phyloP scores from a whole-genome alignment of 176 grass and related monocot genomes.

The Bonia amplexicaulis region DNA sequence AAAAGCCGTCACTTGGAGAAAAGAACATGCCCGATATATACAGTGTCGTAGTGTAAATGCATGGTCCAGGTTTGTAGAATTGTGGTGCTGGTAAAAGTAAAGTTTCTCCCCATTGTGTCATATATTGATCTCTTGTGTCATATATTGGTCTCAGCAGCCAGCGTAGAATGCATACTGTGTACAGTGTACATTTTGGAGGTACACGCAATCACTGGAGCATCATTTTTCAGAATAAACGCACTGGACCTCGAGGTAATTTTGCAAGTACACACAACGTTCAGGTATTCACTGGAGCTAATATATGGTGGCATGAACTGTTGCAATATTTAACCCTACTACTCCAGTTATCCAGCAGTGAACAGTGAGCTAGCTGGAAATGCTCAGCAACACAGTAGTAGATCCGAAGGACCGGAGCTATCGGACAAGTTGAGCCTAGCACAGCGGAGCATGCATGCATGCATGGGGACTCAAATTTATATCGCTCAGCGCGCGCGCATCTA shows the following conservation, averaged over 20 bases:
- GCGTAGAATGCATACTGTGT: neutral
- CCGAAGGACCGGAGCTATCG: neutral
- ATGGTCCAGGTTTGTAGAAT: too few species aligned
- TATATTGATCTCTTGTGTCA: neutral
- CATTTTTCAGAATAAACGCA: neutral
- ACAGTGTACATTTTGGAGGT: neutral
- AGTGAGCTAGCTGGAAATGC: neutral
- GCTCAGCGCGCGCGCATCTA: neutral
- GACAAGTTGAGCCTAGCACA: neutral
- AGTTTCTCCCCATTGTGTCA: neutral
- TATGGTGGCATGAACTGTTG: neutral
- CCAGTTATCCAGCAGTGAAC: neutral
- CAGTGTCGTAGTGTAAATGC: too few species aligned
- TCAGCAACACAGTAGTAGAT: constrained; percentile 8
- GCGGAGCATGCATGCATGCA: neutral
- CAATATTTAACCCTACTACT: neutral
- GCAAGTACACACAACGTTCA: neutral
- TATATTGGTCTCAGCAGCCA: neutral
- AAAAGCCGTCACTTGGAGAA: too few species aligned
- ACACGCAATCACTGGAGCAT: neutral
- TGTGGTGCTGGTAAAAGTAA: too few species aligned
- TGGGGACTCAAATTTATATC: neutral
- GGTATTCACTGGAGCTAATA: neutral
- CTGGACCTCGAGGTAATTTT: neutral
- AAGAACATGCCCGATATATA: too few species aligned